Evolutionary conservation across 2,329 filamentous ascomycete species (phyloP).

Genomic region (Mariannaea sp.): DNA sequence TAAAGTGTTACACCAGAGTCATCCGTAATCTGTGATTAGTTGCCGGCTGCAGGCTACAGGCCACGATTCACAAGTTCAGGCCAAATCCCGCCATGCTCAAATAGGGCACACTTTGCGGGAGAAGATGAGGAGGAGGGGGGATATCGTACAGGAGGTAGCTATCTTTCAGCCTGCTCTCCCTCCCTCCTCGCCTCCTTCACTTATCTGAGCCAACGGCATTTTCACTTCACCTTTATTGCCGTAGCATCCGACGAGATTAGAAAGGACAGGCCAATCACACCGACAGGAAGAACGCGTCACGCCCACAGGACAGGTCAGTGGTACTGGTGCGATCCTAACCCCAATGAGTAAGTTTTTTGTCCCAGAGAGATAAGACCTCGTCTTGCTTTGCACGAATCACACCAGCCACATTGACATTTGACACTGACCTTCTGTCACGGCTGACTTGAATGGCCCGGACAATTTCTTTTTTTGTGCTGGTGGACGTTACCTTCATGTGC

Average conservation of each 20-base stretch:
- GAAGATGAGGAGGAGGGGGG: no score
- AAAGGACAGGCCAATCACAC: neutral
- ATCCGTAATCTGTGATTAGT: no score
- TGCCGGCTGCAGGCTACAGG: no score
- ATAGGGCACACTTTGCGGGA: slow-evolving; percentile 1
- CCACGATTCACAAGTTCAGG: no score
- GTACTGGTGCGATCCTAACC: slow-evolving; percentile 2
- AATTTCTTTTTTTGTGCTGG: neutral
- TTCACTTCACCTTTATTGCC: no score
- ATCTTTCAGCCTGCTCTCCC: no score
- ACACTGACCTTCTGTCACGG: no score
- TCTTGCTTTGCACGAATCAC: neutral
- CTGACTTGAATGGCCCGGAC: neutral
- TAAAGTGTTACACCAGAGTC: no score
- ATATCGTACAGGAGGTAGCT: no score
- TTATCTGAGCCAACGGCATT: neutral
- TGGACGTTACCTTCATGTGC: no score
- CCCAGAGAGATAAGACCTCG: slow-evolving; percentile 17
- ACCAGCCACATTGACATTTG: neutral
- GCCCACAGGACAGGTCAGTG: neutral
- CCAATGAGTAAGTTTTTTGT: slow-evolving; percentile 8
- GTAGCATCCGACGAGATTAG: slow-evolving; percentile 6
- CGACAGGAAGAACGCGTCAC: slow-evolving; percentile 1
- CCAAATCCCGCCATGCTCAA: neutral
- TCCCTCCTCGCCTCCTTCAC: neutral